phyloP scores from a whole-genome alignment of 805 yeast species.

The Brettanomyces naardenensis region DNA sequence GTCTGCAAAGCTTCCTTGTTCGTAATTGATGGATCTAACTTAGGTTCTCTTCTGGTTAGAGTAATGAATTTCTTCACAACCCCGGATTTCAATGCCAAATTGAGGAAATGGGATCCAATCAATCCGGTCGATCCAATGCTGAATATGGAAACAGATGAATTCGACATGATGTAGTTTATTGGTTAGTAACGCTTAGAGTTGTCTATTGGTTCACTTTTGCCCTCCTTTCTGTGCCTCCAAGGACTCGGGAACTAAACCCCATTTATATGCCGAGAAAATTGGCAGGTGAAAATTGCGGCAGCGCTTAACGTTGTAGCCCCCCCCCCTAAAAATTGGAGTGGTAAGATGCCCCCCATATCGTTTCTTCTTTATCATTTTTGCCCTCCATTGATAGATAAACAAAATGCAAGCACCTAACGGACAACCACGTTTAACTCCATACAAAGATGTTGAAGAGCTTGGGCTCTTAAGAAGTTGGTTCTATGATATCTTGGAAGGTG shows the following conservation, averaged over 20 bases:
- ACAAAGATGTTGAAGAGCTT: conserved; percentile 35
- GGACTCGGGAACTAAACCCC: too few species aligned
- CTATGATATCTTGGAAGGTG: conserved; percentile 25
- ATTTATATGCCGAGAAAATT: too few species aligned
- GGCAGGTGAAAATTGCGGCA: too few species aligned
- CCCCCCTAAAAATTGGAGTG: too few species aligned
- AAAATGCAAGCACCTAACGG: too few species aligned
- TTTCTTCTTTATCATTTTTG: too few species aligned
- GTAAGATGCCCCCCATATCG: too few species aligned
- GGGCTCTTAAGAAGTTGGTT: conserved; percentile 42
- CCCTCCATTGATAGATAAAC: too few species aligned
- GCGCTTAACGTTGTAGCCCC: too few species aligned
- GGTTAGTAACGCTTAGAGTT: too few species aligned
- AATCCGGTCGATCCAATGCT: conserved; percentile 75
- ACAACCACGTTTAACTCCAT: conserved; percentile 28
- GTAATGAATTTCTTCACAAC: conserved; percentile 36
- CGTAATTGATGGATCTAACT: conserved; percentile 1
- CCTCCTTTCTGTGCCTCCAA: too few species aligned
- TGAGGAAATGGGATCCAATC: conserved; percentile 55
- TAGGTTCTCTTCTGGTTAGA: conserved; percentile 40
- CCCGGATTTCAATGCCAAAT: conserved; percentile 30
- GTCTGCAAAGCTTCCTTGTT: conserved; percentile 18
- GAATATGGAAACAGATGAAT: conserved; percentile 16
- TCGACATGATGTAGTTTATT: not conserved
- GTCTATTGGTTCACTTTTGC: too few species aligned